Evolutionary conservation across 176 grass and related monocot species (phyloP), one percentile per base, ranked within the genome.

Genomic region (Poa pratensis): DNA sequence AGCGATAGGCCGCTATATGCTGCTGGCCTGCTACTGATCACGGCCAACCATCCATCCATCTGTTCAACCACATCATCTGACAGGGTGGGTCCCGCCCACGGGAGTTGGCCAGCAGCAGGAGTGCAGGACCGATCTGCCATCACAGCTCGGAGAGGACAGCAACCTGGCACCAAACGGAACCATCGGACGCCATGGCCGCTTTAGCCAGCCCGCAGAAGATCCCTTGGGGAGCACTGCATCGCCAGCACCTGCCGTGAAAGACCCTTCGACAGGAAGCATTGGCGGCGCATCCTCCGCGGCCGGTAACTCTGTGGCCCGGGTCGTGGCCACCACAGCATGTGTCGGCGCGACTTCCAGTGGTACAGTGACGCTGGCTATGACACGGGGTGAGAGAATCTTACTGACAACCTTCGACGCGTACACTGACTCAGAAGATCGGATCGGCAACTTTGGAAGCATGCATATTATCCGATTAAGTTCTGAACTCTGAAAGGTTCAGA

Each of bases 161-260:
- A 40, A 77, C 60, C 59, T 39, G 5, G 43, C 43, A 73, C 35
- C 81, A 49, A 51, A 51, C 70, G 22, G 23, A 39, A 7, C 22
- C 13, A 4, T 34, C 5, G 11, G 9, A 8, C 19, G 23, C 23
- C 35, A 7, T 76, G 58, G 12, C 23, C 11, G 6, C 23, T 61
- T 23, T 45, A 69, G 12, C 80, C 32, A 13, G 9, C 3, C 67
- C 67, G 54, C 70, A 64, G 37, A 84, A 13, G 70, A 84, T 75
- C 82, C 11, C 17, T 4, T 30, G 1, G 18, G 35, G 0, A 18
- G 37, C 10, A 5, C 69, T 4, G 23, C 53, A 5, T 32, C 5
- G 52, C 30, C 79, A 68, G 3, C 16, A 24, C 51, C 46, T 30
- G 19, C 39, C 17, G 2, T 13, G 15, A 54, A 61, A 34, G 12